A percentile compares a stretch with the other conserved stretches of the same genome.
phyloP scores from a whole-genome alignment of 1,284 basidiomycete genomes.

The Vanrija pseudolonga region DNA sequence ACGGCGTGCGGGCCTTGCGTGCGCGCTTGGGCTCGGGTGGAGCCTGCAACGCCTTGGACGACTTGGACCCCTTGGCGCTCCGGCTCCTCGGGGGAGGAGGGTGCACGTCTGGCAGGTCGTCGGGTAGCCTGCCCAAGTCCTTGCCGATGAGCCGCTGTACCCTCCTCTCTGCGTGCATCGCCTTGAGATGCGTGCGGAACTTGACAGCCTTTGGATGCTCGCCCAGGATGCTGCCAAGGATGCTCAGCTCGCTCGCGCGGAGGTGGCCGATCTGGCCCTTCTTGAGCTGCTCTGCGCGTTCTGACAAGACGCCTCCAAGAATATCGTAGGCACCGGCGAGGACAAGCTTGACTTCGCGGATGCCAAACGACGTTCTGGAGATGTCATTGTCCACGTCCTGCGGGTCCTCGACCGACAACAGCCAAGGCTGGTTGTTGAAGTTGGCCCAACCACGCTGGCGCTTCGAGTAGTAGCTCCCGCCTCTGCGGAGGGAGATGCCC shows the following conservation, averaged over 20 bases:
- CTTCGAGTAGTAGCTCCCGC: slow-evolving; percentile 82
- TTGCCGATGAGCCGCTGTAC: neutral
- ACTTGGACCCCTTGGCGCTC: no score
- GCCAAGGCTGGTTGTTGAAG: slow-evolving; percentile 55
- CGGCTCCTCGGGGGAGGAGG: no score
- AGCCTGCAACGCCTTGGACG: no score
- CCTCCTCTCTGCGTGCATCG: neutral
- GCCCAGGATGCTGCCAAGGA: slow-evolving; percentile 74
- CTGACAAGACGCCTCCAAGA: slow-evolving; percentile 57
- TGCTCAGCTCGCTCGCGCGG: slow-evolving; percentile 67
- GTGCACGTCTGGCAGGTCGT: no score
- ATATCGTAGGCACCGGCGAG: slow-evolving; percentile 83
- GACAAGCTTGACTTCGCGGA: slow-evolving; percentile 74
- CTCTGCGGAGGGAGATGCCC: slow-evolving; percentile 82
- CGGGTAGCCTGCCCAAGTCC: no score
- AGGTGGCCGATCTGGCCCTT: slow-evolving; percentile 21
- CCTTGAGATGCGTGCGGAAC: slow-evolving; percentile 4
- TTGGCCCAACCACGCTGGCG: slow-evolving; percentile 72
- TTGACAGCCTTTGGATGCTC: slow-evolving; percentile 70
- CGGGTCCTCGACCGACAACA: slow-evolving; percentile 92
- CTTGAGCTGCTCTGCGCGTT: slow-evolving; percentile 28
- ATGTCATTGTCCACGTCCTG: slow-evolving; percentile 90
- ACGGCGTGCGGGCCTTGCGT: neutral
- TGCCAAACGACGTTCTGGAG: slow-evolving; percentile 79
- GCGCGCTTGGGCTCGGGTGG: no score